Conservation (phyloP, 2,329 filamentous ascomycete genomes). For the Nothomitra cinnamomea region DNA sequence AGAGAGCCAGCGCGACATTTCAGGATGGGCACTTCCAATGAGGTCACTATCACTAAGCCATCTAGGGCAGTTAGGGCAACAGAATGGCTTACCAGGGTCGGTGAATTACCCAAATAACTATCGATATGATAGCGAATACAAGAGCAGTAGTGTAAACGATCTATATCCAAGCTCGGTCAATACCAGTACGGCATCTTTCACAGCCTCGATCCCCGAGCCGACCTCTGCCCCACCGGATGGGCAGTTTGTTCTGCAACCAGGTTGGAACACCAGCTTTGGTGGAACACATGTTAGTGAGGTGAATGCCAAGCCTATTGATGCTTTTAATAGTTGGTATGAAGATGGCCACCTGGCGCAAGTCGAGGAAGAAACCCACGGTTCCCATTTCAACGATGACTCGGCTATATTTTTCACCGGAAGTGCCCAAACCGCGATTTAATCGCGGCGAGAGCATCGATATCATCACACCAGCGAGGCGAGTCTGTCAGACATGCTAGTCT, state of each 20-base stretch:
- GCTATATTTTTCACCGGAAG: background rate
- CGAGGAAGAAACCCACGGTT: background rate
- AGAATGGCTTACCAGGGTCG: background rate
- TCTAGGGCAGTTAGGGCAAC: background rate
- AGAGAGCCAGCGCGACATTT: constrained; percentile 1
- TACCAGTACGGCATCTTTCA: constrained; percentile 3
- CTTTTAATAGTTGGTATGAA: constrained; percentile 4
- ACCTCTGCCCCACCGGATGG: constrained; percentile 4
- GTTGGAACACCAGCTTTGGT: constrained; percentile 5
- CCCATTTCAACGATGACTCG: constrained; percentile 2
- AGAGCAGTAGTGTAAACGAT: background rate
- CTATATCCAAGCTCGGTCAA: constrained; percentile 1
- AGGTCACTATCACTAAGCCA: constrained; percentile 6
- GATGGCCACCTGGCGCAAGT: constrained; percentile 6
- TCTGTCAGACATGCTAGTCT: background rate
- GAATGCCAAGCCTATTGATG: background rate
- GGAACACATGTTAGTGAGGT: background rate
- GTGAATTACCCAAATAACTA: background rate
- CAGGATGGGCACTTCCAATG: constrained; percentile 5
- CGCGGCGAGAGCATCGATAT: background rate
- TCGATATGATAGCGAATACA: constrained; percentile 1
- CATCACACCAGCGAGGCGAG: background rate
- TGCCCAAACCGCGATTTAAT: background rate
- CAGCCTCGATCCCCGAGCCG: constrained; percentile 5
- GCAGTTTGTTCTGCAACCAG: constrained; percentile 4